Evolutionary conservation across 2,329 filamentous ascomycete genomes (phyloP), one percentile per base, ranked within the genome.

Genomic region (Onygenales sp.): DNA sequence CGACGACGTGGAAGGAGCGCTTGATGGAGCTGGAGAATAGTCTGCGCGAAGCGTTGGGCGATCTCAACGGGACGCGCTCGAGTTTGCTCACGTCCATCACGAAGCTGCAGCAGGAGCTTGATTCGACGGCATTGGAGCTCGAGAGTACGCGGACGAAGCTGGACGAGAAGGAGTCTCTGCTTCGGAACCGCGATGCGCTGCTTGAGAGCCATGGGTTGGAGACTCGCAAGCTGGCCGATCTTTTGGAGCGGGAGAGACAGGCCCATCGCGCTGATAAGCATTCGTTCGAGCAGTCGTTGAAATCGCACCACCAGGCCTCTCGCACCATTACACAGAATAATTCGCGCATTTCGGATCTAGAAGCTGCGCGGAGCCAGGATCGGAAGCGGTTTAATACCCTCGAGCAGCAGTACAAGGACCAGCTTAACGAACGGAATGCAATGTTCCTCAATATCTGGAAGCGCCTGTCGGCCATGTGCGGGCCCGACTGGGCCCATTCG

Each of bases 391-490:
- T 94, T 57, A 77, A 83, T 1, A 77, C 80, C 51, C 78, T 96
- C 6, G 93, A 98, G 69, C 78, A 84, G 58, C 82, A 85, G 54
- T 87, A 88, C 70, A 87, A 86, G 61, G 91, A 96, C 51, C 90
- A 97, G 70, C 79, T 97, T 40, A 81, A 80, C 43, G 93, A 97
- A 71, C 85, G 93, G 52, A 96, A 97, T 71, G 86, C 88, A 56
- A 76, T 98, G 51, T 78, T 97, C 14, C 80, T 96, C 21, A 79
- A 83, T n/a, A 75, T 97, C 4, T 98, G 93, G 93, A 92, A 92
- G 58, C 82, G 87, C 45, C 78, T 98, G 7, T 91, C 88, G 3
- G 79, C 82, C 0, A 78, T 97, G 43, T 97, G 93, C 63, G 93
- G 93, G 9, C 80, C 83, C 0, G 93, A 97, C 65, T 98, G 93